Evolutionary conservation across 1,284 basidiomycete species (phyloP).

Genomic region (Baeospora myosura): DNA sequence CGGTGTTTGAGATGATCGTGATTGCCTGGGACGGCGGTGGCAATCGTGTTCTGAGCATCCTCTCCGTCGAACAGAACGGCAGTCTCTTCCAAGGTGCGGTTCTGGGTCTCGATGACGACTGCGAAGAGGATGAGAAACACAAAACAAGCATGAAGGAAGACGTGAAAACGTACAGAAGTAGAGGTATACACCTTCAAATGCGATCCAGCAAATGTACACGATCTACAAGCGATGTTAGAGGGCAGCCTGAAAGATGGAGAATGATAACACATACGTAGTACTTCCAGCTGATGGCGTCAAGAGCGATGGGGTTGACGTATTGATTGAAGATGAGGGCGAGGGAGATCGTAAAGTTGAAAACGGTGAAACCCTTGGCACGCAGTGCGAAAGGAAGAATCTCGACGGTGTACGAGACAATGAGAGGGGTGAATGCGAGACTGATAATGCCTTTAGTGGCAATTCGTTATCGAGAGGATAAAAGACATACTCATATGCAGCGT

Average conservation of each 20-base stretch:
- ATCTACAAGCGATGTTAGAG: conserved; percentile 27
- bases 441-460: conserved; percentile 6
- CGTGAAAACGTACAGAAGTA: conserved; percentile 49
- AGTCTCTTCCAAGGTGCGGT: conserved; percentile 67
- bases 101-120: conserved; percentile 65
- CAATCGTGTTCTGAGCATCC: not conserved
- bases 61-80: conserved; percentile 68
- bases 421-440: conserved; percentile 65
- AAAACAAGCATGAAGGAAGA: conserved; percentile 52
- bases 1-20: no score
- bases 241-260: not conserved
- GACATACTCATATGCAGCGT: conserved; percentile 58
- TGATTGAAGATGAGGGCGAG: conserved; percentile 72
- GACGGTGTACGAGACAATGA: conserved; percentile 68
- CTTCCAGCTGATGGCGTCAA: conserved; percentile 52
- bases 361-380: conserved; percentile 73
- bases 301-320: conserved; percentile 73
- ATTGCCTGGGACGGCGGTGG: not conserved
- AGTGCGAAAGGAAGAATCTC: conserved; percentile 68
- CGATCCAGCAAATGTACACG: conserved; percentile 63
- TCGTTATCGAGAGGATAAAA: not conserved
- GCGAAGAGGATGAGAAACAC: not conserved
- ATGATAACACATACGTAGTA: conserved; percentile 39
- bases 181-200: no score
- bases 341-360: conserved; percentile 64